These are phyloP conservation scores for Gautieria morchelliformis DNA, from an alignment of 768 basidiomycete species.

Conservation along the genomic window DNA sequence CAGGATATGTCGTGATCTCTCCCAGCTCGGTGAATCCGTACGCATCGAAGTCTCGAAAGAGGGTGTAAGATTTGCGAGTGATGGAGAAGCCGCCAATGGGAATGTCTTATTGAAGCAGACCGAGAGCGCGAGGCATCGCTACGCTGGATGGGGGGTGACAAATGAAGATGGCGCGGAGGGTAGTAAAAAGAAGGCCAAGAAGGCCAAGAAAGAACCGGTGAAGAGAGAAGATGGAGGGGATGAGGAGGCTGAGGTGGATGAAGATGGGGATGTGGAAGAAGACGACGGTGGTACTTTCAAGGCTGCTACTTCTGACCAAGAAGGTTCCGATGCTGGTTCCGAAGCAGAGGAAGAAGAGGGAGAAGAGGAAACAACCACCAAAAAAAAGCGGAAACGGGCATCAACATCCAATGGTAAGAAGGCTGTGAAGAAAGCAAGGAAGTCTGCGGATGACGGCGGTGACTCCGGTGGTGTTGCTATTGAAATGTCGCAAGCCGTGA, in stretches of 20 bases:
- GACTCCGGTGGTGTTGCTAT: slow-evolving; percentile 54
- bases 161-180: slow-evolving; percentile 22
- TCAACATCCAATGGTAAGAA: slow-evolving; percentile 29
- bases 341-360: slow-evolving; percentile 34
- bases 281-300: slow-evolving; percentile 37
- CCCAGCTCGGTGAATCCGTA: slow-evolving; percentile 84
- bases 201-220: slow-evolving; percentile 28
- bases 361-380: slow-evolving; percentile 20
- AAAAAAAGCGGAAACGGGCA: slow-evolving; percentile 62
- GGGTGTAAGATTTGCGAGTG: slow-evolving; percentile 84
- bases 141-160: slow-evolving; percentile 30
- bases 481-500: slow-evolving; percentile 84
- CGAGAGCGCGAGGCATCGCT: slow-evolving; percentile 37
- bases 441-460: slow-evolving; percentile 37
- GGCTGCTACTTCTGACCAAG: slow-evolving; percentile 26
- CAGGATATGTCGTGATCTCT: slow-evolving; percentile 88
- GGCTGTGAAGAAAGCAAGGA: slow-evolving; percentile 48
- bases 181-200: slow-evolving; percentile 19
- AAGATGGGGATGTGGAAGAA: slow-evolving; percentile 37
- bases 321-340: slow-evolving; percentile 32
- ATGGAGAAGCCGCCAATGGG: slow-evolving; percentile 92
- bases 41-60: slow-evolving; percentile 95
- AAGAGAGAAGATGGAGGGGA: slow-evolving; percentile 19
- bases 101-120: slow-evolving; percentile 74
- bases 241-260: slow-evolving; percentile 37